Evolutionary conservation across 768 basidiomycete species (phyloP), one percentile per base, ranked within the genome.

Genomic region (Lactifluus pinguis): DNA sequence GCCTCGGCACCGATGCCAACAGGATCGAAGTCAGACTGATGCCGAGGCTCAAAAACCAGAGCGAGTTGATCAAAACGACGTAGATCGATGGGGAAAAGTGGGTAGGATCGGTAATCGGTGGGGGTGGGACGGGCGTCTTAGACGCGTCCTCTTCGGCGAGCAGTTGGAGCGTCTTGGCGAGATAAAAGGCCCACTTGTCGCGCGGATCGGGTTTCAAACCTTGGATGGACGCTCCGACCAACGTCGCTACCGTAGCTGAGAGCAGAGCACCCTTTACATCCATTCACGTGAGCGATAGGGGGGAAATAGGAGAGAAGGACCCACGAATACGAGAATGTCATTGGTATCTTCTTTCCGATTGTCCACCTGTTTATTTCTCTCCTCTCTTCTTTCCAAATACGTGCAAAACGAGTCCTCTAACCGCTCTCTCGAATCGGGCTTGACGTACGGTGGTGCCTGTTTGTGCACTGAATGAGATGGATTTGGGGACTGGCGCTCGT

Each of bases 1-100:
- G 42, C 29, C 51, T 49, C 19, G 34, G 19, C 11, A 54, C 47
- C 49, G 55, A 61, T 0, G 50, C 49, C 50, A 61, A 29, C 50
- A 61, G 17, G 10, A 61, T 61, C 0, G 50, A 56, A 2, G 55
- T 47, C 49, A 61, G 36, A 36, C 55, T 52, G 60, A 61, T 29
- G 9, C 49, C 50, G 14, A 61, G 45, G 50, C 60, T 61, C 55
- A 61, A 21, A 17, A 61, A 56, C 60, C 60, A 61, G 38, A 45
- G 14, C 32, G 55, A 56, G 44, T 61, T 61, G 44, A 61, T 44
- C 50, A 42, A 17, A 21, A 61, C 10, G 38, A 21, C 49, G 14
- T 49, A 45, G 4, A 0, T 57, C 19, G 55, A 21, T 14, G 60
- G 60, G 0, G n/a, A 4, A 5, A 61, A 61, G 0, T 52, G 17